phyloP scores from a whole-genome alignment of 352 stramenopile species.

The Pythium dissotocum region DNA sequence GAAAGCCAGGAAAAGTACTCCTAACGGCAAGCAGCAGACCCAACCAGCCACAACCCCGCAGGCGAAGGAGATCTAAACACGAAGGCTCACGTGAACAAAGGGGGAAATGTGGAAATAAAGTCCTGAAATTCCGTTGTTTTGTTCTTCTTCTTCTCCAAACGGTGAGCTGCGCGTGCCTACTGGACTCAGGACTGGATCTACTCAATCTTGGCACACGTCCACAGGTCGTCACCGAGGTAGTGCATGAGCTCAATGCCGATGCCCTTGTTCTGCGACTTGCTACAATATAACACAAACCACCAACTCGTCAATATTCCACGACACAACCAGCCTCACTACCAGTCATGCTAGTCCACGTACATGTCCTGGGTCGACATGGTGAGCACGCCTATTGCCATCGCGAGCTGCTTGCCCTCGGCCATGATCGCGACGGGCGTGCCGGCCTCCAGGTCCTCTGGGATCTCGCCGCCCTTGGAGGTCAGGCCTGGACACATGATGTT shows the following conservation, averaged over 20 bases:
- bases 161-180: too few relatives aligned
- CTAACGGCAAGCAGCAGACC: background rate
- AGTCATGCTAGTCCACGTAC: constrained; percentile 41
- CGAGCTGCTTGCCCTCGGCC: constrained; percentile 97
- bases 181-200: constrained; percentile 37
- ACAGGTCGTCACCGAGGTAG: constrained; percentile 97
- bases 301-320: background rate
- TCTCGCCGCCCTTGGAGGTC: constrained; percentile 93
- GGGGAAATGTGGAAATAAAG: background rate
- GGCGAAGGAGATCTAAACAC: background rate
- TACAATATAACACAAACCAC: constrained; percentile 43
- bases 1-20: constrained; percentile 1
- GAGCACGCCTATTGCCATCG: constrained; percentile 96
- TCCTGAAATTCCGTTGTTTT: background rate
- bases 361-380: constrained; percentile 96
- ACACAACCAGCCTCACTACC: background rate
- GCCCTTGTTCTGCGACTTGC: constrained; percentile 94
- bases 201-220: constrained; percentile 82
- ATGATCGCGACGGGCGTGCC: constrained; percentile 93
- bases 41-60: background rate
- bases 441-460: constrained; percentile 87
- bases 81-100: background rate
- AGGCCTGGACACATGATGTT: constrained; percentile 99
- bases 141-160: too few relatives aligned
- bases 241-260: constrained; percentile 96